Conservation (phyloP, 768 basidiomycete genomes). For the Phaffia tasmanica region DNA sequence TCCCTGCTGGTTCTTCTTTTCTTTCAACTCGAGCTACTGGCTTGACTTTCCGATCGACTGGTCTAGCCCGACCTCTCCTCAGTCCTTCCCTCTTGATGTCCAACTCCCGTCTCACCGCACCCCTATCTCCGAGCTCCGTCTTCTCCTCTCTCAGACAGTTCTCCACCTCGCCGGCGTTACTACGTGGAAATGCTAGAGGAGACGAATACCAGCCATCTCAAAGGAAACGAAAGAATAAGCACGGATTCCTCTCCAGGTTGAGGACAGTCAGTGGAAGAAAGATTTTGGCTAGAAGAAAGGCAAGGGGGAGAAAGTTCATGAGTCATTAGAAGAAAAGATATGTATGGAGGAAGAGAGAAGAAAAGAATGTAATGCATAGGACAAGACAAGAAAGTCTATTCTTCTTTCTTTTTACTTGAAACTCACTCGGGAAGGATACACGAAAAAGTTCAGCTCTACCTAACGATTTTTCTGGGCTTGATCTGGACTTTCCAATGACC, state of each 20-base stretch:
- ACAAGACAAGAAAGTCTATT: too few species aligned
- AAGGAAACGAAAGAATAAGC: slow-evolving; percentile 79
- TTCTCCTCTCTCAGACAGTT: slow-evolving; percentile 14
- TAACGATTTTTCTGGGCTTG: too few species aligned
- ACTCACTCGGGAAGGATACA: too few species aligned
- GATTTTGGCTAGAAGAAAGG: slow-evolving; percentile 56
- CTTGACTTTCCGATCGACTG: too few species aligned
- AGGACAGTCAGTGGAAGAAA: slow-evolving; percentile 58
- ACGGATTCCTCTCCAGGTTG: slow-evolving; percentile 76
- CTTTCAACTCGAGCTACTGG: too few species aligned
- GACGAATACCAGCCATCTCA: slow-evolving; percentile 97
- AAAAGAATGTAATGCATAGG: not conserved
- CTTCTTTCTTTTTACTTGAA: too few species aligned
- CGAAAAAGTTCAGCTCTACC: too few species aligned
- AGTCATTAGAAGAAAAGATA: slow-evolving; percentile 52
- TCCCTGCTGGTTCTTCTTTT: too few species aligned
- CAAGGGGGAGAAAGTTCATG: slow-evolving; percentile 67
- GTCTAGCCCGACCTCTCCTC: slow-evolving; percentile 24
- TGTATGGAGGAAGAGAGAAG: slow-evolving; percentile 27
- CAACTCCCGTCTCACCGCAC: slow-evolving; percentile 32
- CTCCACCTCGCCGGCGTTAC: slow-evolving; percentile 24
- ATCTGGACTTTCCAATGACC: too few species aligned
- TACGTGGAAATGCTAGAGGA: slow-evolving; percentile 61
- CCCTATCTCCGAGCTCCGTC: not conserved
- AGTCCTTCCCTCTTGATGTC: slow-evolving; percentile 40